Percentiles rank a stretch among this genome's conserved stretches.
phyloP scores from a whole-genome alignment of 2,329 filamentous ascomycete genomes.

The Aspergillus pseudonomiae region DNA sequence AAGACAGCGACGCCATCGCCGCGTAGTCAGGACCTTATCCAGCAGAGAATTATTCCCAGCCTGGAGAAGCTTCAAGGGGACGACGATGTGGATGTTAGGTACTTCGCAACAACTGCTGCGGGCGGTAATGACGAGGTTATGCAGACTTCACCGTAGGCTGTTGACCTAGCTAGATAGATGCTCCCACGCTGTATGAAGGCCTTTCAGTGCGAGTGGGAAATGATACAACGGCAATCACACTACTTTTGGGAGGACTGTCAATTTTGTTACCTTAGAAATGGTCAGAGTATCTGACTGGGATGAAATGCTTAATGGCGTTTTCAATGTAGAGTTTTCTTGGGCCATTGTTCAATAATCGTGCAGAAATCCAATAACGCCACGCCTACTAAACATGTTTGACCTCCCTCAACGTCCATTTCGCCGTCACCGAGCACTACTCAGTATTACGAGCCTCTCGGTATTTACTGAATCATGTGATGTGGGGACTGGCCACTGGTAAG shows the following conservation, averaged over 20 bases:
- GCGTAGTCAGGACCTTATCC: constrained; percentile 76
- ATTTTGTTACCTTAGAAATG: constrained; percentile 41
- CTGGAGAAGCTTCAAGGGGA: constrained; percentile 96
- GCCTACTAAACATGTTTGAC: neutral
- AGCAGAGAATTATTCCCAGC: constrained; percentile 83
- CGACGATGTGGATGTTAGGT: constrained; percentile 96
- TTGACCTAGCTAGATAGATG: constrained; percentile 8
- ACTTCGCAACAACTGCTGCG: constrained; percentile 91
- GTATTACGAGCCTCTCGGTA: too few species aligned
- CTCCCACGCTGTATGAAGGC: constrained; percentile 17
- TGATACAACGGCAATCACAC: constrained; percentile 24
- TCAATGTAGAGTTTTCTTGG: constrained; percentile 40
- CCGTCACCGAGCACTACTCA: too few species aligned
- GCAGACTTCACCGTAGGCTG: constrained; percentile 54
- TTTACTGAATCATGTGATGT: constrained; percentile 4
- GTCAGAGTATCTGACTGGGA: constrained; percentile 37
- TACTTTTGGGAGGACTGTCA: constrained; percentile 26
- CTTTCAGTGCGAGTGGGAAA: constrained; percentile 20
- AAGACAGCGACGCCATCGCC: constrained; percentile 61
- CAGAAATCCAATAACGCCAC: constrained; percentile 18
- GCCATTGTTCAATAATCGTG: constrained; percentile 28
- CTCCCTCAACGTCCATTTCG: neutral
- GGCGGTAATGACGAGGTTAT: constrained; percentile 57
- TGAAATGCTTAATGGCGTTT: constrained; percentile 41
- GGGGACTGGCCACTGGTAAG: constrained; percentile 11